Base-by-base conservation (phyloP, 2,329 filamentous ascomycete species). In the Alternaria conjuncta region DNA sequence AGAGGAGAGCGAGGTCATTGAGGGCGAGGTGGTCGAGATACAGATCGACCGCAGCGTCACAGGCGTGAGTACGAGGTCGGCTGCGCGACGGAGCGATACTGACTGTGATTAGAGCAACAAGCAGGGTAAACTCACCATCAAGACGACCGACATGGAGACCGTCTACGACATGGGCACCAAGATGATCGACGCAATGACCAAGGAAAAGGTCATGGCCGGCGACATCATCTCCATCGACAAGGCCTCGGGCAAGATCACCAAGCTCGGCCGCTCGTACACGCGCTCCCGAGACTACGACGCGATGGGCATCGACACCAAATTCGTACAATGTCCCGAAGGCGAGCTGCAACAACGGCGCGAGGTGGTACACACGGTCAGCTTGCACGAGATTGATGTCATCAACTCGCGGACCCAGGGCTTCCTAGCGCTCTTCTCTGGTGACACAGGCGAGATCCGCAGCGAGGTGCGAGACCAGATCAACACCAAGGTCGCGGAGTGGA, bases 111-210 rank as follows among this genome's bases (percentile, higher is more conserved):
- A 88, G 86, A 93, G 92, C 71, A 96, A 96, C 76, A 99, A 98
- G 86, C 95, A 97, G 86, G 96, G 96, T 76, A 99, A 99, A 83
- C 90, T 99, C 69, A 99, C 96, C 20, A 97, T 99, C 84, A 99
- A 99, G 84, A 99, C 96, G 11, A 98, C 95, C 62, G 96, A 99
- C 81, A 99, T 99, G 96, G 96, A 99, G 83, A 97, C 96, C 12
- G 92, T 99, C 70, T 99, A 98, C 84, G 96, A 99, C 77, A 97
- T 99, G 94, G 96, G 96, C 69, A 95, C 92, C 71, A 98, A 98
- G 84, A 98, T 99, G 96, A 99, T 99, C 71, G 96, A 99, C 79
- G 94, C 94, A 69, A 97, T 99, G 94, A 97, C 94, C 71, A 98
- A 98, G 83, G 96, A 99, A 85, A 95, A 96, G 75, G 93, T 99